phyloP scores from a whole-genome alignment of 2,329 filamentous ascomycete species.

The Aspergillus carbonarius region DNA sequence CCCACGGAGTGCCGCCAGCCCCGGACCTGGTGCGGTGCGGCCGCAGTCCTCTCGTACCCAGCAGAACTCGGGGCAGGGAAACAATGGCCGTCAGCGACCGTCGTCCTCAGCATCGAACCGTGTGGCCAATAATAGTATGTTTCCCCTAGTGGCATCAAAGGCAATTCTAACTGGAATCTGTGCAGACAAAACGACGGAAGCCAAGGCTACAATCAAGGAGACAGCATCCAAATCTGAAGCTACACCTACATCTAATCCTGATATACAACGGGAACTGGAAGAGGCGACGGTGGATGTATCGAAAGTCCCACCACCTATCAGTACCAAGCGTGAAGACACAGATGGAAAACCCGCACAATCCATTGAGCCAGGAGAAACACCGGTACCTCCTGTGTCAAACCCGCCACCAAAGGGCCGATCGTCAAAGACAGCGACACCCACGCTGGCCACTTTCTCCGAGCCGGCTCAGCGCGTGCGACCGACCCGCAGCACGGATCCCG shows the following conservation, averaged over 20 bases:
- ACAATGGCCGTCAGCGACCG: slow-evolving; percentile 56
- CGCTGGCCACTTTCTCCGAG: slow-evolving; percentile 38
- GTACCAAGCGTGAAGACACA: slow-evolving; percentile 37
- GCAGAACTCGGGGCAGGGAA: slow-evolving; percentile 70
- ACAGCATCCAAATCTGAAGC: slow-evolving; percentile 30
- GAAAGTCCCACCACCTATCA: slow-evolving; percentile 20
- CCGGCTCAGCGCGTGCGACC: slow-evolving; percentile 33
- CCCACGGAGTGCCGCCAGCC: slow-evolving; percentile 62
- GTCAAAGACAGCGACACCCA: slow-evolving; percentile 44
- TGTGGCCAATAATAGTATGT: slow-evolving; percentile 52
- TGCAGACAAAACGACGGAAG: slow-evolving; percentile 46
- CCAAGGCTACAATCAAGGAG: slow-evolving; percentile 56
- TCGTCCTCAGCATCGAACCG: slow-evolving; percentile 63
- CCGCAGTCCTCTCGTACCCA: slow-evolving; percentile 70
- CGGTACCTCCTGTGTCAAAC: slow-evolving; percentile 11
- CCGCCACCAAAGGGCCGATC: slow-evolving; percentile 33
- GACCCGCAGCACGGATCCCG: slow-evolving; percentile 36
- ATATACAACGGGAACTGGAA: slow-evolving; percentile 30
- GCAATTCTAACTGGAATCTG: slow-evolving; percentile 21
- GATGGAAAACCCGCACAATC: slow-evolving; percentile 33
- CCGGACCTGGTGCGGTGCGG: slow-evolving; percentile 58
- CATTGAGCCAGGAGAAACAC: slow-evolving; percentile 36
- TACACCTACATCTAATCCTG: slow-evolving; percentile 36
- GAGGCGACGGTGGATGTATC: slow-evolving; percentile 23
- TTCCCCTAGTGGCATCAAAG: slow-evolving; percentile 23